These are phyloP conservation scores for Neofusicoccum cordaticola DNA, from an alignment of 2,329 filamentous ascomycete genomes.

Conservation along the genomic window DNA sequence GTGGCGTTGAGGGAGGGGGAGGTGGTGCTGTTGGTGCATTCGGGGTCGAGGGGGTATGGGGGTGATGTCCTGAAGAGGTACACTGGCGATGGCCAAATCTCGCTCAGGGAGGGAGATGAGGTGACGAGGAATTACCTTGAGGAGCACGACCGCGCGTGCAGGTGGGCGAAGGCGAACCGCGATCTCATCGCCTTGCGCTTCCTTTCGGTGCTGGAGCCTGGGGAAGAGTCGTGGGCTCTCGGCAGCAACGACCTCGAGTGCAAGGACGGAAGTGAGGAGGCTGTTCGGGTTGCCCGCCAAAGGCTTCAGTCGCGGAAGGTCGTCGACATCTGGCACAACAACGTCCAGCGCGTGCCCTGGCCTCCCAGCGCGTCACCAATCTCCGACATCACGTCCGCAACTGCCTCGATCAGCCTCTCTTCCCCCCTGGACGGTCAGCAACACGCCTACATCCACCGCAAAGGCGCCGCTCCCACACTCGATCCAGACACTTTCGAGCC, in stretches of 20 bases:
- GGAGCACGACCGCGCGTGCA: conserved; percentile 36
- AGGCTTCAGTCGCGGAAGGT: conserved; percentile 30
- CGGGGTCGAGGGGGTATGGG: conserved; percentile 37
- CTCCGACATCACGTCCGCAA: neutral
- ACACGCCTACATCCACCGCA: conserved; percentile 37
- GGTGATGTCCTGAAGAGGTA: conserved; percentile 33
- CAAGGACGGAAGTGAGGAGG: neutral
- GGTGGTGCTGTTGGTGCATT: conserved; percentile 38
- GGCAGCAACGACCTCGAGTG: conserved; percentile 19
- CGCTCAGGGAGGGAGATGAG: conserved; percentile 26
- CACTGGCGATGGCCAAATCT: conserved; percentile 24
- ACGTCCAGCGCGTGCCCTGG: conserved; percentile 32
- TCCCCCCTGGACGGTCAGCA: neutral
- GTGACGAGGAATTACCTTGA: conserved; percentile 31
- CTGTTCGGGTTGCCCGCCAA: conserved; percentile 20
- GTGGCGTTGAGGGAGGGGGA: conserved; percentile 27
- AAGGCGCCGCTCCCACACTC: conserved; percentile 37
- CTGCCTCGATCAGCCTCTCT: neutral
- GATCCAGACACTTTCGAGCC: conserved; percentile 24
- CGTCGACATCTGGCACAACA: conserved; percentile 40
- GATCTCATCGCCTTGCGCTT: conserved; percentile 41
- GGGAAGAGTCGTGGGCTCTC: conserved; percentile 26
- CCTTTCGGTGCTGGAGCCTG: conserved; percentile 34
- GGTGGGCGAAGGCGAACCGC: conserved; percentile 37
- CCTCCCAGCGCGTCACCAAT: conserved; percentile 21